A percentile compares a stretch with the other conserved stretches of the same genome.
Conservation (phyloP, 2,329 filamentous ascomycete species). For the Cadophora sp. region DNA sequence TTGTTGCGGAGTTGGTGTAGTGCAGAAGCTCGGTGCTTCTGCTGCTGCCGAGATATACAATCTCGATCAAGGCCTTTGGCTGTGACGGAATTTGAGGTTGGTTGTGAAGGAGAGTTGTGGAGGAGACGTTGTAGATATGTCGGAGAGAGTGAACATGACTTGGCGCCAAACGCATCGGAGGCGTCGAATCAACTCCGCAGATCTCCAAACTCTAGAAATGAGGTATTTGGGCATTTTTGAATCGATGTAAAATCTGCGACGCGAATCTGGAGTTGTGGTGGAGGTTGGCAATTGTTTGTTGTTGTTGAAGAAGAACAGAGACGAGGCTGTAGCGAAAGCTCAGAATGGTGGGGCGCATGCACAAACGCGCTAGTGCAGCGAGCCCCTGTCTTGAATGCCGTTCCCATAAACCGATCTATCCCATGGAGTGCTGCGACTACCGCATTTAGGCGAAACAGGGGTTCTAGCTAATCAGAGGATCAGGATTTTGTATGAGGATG, state of each 20-base stretch:
- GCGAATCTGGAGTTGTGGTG: constrained; percentile 4
- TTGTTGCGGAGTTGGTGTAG: not conserved
- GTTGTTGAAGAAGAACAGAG: not conserved
- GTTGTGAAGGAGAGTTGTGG: constrained; percentile 3
- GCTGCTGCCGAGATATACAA: not conserved
- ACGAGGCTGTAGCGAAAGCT: not conserved
- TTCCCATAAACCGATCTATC: not conserved
- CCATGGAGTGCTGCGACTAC: too few species aligned
- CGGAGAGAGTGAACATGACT: not conserved
- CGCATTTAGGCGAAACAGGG: too few species aligned
- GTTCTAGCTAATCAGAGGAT: too few species aligned
- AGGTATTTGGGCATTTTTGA: too few species aligned
- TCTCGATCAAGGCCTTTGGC: not conserved
- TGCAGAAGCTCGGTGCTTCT: not conserved
- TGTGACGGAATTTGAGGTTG: constrained; percentile 3
- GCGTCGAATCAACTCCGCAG: constrained; percentile 3
- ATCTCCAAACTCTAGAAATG: constrained; percentile 8
- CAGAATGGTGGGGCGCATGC: not conserved
- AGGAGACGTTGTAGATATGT: not conserved
- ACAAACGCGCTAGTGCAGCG: not conserved
- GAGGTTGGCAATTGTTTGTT: constrained; percentile 3
- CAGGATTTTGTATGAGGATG: too few species aligned
- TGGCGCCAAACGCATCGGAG: not conserved
- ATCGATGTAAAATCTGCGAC: too few species aligned
- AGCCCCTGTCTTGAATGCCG: not conserved